Evolutionary conservation across 2,329 filamentous ascomycete genomes (phyloP), one percentile per base, ranked within the genome.

Genomic region (Epicoccum nigrum): DNA sequence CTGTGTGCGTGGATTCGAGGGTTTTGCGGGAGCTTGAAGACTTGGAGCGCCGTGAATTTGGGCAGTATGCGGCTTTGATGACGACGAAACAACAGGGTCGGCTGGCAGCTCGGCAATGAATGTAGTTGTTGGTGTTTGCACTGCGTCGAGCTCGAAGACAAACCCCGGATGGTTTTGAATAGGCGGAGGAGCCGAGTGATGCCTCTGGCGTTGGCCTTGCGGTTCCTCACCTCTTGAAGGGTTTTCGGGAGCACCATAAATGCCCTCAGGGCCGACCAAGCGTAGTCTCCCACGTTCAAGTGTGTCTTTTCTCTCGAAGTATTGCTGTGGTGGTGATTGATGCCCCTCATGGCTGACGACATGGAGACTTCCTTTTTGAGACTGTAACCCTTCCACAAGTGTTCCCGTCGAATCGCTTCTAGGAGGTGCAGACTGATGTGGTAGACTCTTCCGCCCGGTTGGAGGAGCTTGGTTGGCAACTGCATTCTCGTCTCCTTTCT

Each of bases 101-200:
- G 57, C 62, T 4, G 64, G 61, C n/a, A 68, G 44, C 31, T 64
- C 57, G 12, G 59, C 57, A 20, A 65, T 47, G 39, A 60, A 59
- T 6, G 35, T 32, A 12, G 46, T 25, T 15, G 35, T 19, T 6
- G 31, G 7, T 20, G 45, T 39, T 9, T 45, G 17, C 13, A 38
- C 32, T 4, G 51, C 45, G 16, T 60, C 58, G 19, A 63, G 56
- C 27, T 66, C 61, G 30, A 59, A 57, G 9, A 56, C 42, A n/a
- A 37, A 25, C 6, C 9, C 3, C 23, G 2, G 19, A 4, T 31
- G 20, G 31, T 7, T 51, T 30, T 23, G 7, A 17, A 17, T 47
- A 20, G 15, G 40, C 6, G 39, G 20, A 4, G 47, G 54, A 42
- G 40, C 46, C 25, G 19, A 34, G 4, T n/a, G 43, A 13, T 48